Conservation (phyloP, 2,329 filamentous ascomycete species). For the Penicillium sp. region DNA sequence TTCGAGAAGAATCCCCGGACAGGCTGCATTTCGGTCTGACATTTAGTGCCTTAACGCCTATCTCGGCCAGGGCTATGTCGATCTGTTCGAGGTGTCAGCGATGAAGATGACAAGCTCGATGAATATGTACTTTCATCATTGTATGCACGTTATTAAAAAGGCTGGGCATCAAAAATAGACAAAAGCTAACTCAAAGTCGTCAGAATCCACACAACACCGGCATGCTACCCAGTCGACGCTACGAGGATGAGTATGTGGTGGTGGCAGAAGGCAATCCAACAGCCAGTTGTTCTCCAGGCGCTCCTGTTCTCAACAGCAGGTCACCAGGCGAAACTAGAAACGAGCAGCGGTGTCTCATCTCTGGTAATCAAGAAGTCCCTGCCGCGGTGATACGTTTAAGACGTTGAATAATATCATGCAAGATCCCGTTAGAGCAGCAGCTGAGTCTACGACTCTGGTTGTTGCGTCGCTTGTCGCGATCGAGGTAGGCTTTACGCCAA, state of each 20-base stretch:
- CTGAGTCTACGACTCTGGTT: neutral
- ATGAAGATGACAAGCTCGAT: neutral
- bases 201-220: neutral
- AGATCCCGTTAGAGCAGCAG: neutral
- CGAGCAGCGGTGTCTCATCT: neutral
- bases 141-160: neutral
- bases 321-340: neutral
- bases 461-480: neutral
- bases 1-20: neutral
- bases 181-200: neutral
- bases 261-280: neutral
- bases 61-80: neutral
- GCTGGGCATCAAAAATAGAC: neutral
- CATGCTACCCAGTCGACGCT: neutral
- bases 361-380: neutral
- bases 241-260: neutral
- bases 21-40: neutral
- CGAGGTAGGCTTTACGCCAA: neutral
- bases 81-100: neutral
- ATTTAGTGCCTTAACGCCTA: neutral
- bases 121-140: slow-evolving; percentile 1
- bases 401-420: neutral
- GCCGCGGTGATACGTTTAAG: neutral
- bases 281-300: neutral
- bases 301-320: neutral